phyloP scores from a whole-genome alignment of 2,329 filamentous ascomycete species.

The Chrysoporthe puriensis region DNA sequence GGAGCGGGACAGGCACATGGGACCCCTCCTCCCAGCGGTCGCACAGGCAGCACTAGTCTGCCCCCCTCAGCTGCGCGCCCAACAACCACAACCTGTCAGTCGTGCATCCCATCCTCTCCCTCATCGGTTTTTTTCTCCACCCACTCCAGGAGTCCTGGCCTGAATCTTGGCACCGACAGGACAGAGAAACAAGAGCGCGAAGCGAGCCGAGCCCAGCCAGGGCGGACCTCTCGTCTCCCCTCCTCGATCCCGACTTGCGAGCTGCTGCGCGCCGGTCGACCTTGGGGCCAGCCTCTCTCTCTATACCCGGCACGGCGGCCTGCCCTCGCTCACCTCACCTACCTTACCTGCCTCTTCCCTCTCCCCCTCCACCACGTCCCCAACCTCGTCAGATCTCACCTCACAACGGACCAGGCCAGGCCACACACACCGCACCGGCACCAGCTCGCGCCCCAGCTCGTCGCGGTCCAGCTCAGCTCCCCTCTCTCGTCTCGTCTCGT shows the following conservation, averaged over 20 bases:
- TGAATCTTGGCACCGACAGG: neutral
- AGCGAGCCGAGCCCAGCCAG: neutral
- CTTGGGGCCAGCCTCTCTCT: too few species aligned
- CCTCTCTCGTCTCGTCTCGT: conserved; percentile 4
- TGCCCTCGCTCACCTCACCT: neutral
- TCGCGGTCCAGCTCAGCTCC: neutral
- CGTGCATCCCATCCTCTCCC: neutral
- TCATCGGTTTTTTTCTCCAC: neutral
- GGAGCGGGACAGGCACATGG: conserved; percentile 9
- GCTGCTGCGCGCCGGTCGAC: neutral
- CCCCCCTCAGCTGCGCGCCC: neutral
- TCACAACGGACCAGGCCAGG: neutral
- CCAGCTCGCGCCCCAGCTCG: neutral
- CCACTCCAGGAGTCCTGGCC: neutral
- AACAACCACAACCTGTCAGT: neutral
- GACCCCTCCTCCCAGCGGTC: neutral
- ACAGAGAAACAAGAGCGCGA: neutral
- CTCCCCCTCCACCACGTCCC: neutral
- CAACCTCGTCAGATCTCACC: conserved; percentile 1
- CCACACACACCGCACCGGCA: too few species aligned
- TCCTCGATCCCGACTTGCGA: neutral
- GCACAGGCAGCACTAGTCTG: conserved; percentile 5
- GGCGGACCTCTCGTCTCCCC: neutral
- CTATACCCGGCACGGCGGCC: too few species aligned
- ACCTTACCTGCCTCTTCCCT: neutral